Evolutionary conservation across 2,329 filamentous ascomycete genomes (phyloP).

Genomic region (Neopestalotiopsis sp.): DNA sequence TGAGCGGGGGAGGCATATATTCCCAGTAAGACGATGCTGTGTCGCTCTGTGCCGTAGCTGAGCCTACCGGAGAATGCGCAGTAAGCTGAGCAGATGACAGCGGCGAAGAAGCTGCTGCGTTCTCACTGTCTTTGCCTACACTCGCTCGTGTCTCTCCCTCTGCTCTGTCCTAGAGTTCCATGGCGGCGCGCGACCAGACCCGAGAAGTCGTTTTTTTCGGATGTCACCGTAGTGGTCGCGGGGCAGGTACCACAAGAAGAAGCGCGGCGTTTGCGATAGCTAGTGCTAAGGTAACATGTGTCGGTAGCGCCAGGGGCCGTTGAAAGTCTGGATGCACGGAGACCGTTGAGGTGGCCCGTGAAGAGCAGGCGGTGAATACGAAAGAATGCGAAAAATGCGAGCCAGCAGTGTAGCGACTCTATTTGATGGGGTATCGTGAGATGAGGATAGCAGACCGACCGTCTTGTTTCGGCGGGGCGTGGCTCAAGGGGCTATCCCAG

Average conservation of each 20-base stretch:
- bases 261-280: neutral
- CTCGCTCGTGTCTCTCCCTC: neutral
- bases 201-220: neutral
- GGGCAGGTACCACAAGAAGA: neutral
- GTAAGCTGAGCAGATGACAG: neutral
- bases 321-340: neutral
- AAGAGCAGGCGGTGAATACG: neutral
- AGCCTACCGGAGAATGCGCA: neutral
- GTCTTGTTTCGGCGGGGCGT: neutral
- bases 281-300: neutral
- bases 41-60: neutral
- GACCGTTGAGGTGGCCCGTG: neutral
- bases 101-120: neutral
- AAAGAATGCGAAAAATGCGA: conserved; percentile 10
- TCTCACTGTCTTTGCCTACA: neutral
- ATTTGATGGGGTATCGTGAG: conserved; percentile 3
- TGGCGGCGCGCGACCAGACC: neutral
- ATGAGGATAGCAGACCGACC: neutral
- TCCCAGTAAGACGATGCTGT: neutral
- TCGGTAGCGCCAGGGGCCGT: conserved; percentile 1
- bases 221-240: neutral
- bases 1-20: neutral
- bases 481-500: neutral
- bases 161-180: neutral
- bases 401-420: neutral